Evolutionary conservation across 768 basidiomycete species (phyloP).

Genomic region (Trichaptum fuscoviolaceum): DNA sequence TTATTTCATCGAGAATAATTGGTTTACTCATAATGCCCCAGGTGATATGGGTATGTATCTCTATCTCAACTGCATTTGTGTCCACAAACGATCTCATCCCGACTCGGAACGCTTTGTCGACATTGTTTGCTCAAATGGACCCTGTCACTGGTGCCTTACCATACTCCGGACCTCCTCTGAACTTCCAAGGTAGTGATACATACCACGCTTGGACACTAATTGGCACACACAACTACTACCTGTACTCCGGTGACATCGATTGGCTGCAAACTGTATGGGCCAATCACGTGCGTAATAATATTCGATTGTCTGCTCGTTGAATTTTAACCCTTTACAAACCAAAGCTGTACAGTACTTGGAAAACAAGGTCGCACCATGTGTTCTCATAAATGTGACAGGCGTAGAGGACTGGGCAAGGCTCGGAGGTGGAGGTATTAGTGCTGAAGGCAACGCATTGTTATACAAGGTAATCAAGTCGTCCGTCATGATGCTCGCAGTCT

Average conservation of each 20-base stretch:
- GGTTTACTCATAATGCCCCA: conserved; percentile 10
- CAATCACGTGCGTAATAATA: conserved; percentile 30
- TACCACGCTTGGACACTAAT: conserved; percentile 60
- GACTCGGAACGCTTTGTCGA: conserved; percentile 52
- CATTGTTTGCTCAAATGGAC: conserved; percentile 51
- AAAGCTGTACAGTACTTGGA: conserved; percentile 50
- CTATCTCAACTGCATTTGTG: conserved; percentile 55
- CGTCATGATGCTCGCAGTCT: conserved; percentile 2
- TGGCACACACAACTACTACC: conserved; percentile 50
- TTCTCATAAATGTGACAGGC: conserved; percentile 52
- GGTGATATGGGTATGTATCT: conserved; percentile 64
- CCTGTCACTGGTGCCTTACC: conserved; percentile 49
- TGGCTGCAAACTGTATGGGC: conserved; percentile 47
- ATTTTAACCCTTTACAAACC: conserved; percentile 22
- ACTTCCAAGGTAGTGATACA: conserved; percentile 44
- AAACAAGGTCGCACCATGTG: conserved; percentile 42
- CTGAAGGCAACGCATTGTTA: conserved; percentile 50
- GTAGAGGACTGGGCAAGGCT: conserved; percentile 52
- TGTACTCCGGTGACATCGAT: conserved; percentile 46
- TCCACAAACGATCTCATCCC: conserved; percentile 55
- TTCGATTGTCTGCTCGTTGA: not conserved
- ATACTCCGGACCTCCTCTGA: conserved; percentile 43
- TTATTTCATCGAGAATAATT: not conserved
- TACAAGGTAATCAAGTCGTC: conserved; percentile 32
- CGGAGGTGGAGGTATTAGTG: conserved; percentile 51